Evolutionary conservation across 768 basidiomycete species (phyloP).

Genomic region (Boletus patriciae): DNA sequence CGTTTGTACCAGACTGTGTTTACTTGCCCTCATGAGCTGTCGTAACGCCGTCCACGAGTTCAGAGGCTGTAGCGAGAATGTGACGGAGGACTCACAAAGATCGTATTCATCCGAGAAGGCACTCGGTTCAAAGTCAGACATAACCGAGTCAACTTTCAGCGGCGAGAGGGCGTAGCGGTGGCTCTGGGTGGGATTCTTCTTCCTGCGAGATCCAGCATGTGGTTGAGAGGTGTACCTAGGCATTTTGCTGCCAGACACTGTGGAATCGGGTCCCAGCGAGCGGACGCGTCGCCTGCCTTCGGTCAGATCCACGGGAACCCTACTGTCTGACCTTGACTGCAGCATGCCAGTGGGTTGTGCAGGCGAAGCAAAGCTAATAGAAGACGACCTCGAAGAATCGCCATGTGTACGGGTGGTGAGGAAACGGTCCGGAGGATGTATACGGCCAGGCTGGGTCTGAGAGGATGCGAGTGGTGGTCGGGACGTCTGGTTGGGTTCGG

Average conservation of each 20-base stretch:
- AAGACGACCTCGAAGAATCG: conserved; percentile 35
- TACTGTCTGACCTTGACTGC: conserved; percentile 15
- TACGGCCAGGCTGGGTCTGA: conserved; percentile 25
- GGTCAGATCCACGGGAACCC: neutral
- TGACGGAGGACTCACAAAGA: conserved; percentile 52
- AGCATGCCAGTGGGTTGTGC: conserved; percentile 13
- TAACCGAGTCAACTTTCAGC: conserved; percentile 28
- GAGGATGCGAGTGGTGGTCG: conserved; percentile 9
- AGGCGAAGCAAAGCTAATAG: conserved; percentile 22
- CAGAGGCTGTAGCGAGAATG: conserved; percentile 7
- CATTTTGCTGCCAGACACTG: conserved; percentile 10
- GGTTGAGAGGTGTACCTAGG: conserved; percentile 18
- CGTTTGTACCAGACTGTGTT: conserved; percentile 3
- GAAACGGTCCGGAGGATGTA: conserved; percentile 37
- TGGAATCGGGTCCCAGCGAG: conserved; percentile 23
- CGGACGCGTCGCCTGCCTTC: conserved; percentile 23
- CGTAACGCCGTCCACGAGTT: conserved; percentile 7
- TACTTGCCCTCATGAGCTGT: conserved; percentile 73
- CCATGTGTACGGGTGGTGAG: conserved; percentile 25
- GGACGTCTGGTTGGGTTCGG: conserved; percentile 17
- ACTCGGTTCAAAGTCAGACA: conserved; percentile 39
- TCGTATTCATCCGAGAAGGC: conserved; percentile 77
- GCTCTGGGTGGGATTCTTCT: conserved; percentile 17
- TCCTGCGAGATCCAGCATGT: conserved; percentile 21
- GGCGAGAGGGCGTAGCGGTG: conserved; percentile 17